Evolutionary conservation across 176 grass and related monocot genomes (phyloP), one percentile per base, ranked within the genome.

Genomic region (Alopecurus myosuroides): DNA sequence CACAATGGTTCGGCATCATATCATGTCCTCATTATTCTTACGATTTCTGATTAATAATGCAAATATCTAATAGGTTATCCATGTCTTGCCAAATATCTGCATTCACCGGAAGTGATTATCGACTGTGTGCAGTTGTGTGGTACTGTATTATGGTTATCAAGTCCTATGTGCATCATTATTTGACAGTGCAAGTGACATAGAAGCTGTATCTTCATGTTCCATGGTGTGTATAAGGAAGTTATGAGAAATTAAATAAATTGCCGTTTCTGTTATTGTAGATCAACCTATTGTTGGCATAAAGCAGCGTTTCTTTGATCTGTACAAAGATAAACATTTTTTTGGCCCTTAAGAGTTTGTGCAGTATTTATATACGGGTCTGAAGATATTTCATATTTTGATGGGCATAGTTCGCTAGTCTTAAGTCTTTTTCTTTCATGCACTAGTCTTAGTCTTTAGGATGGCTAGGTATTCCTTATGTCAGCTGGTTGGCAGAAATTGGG

Each of bases 161-260:
- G 60, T 74, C 40, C 22, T 77, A 85, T 42, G 34, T 56, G 74
- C 44, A 42, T 31, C 61, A 34, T 55, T 42, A 44, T 78, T 70
- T 85, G 11, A 85, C 62, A 57, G 28, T 56, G 20, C 63, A 78
- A 77, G 72, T 63, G 48, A 31, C 74, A 74, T 74, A 36, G 70
- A 84, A 45, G 26, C 41, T 31, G 39, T 39, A 58, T 77, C 33
- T 53, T 67, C 20, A 11, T 78, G 33, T 56, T 77, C 49, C 66
- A 34, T 69, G 18, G 44, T 85, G 83, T 73, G 50, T 68, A 77
- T 31, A 22, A 56, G 17, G 4, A 51, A 46, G 28, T 70, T 78
- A 5, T 85, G 12, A 36, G 39, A 57, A 78, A 79, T 28, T 55
- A 65, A 53, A 69, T 22, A 31, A 69, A 68, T 69, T 12, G 9